Evolutionary conservation across 441 rosid genomes (phyloP).

Genomic region (Arabidopsis hybrid): DNA sequence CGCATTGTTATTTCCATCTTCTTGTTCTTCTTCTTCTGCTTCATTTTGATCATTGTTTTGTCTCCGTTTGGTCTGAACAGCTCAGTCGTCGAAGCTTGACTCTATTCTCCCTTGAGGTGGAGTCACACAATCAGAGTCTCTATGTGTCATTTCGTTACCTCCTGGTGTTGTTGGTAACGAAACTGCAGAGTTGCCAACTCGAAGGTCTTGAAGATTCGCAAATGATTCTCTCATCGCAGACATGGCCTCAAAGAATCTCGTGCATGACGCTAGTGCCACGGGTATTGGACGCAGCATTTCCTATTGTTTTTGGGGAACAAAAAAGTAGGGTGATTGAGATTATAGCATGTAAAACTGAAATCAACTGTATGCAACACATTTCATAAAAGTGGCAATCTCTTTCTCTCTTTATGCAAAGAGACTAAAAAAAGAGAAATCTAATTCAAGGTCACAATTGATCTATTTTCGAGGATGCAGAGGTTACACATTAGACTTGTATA

Average conservation of each 20-base stretch:
- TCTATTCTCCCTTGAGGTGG: slow-evolving; percentile 79
- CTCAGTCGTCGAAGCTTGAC: slow-evolving; percentile 69
- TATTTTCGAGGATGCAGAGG: too few relatives aligned
- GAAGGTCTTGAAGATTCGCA: slow-evolving; percentile 79
- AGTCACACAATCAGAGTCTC: slow-evolving; percentile 66
- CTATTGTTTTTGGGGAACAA: slow-evolving; percentile 41
- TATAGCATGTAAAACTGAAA: slow-evolving; percentile 12
- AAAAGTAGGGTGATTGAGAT: not conserved
- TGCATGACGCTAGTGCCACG: slow-evolving; percentile 95
- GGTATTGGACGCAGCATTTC: slow-evolving; percentile 99
- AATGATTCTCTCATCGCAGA: slow-evolving; percentile 99
- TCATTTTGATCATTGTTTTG: slow-evolving; percentile 52
- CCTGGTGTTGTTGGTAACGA: slow-evolving; percentile 67
- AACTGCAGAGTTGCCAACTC: slow-evolving; percentile 70
- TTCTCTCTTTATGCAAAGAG: slow-evolving; percentile 15
- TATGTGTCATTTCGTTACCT: slow-evolving; percentile 51
- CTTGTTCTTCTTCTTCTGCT: slow-evolving; percentile 53
- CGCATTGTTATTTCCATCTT: slow-evolving; percentile 41
- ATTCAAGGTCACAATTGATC: not conserved
- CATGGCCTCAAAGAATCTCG: slow-evolving; percentile 97
- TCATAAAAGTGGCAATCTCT: not conserved
- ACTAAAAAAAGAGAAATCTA: not conserved
- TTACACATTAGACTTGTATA: too few relatives aligned
- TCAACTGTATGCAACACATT: slow-evolving; percentile 1
- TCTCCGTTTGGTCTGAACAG: slow-evolving; percentile 51